Conservation (phyloP, 2,329 filamentous ascomycete genomes). For the Lizonia empirigonia region DNA sequence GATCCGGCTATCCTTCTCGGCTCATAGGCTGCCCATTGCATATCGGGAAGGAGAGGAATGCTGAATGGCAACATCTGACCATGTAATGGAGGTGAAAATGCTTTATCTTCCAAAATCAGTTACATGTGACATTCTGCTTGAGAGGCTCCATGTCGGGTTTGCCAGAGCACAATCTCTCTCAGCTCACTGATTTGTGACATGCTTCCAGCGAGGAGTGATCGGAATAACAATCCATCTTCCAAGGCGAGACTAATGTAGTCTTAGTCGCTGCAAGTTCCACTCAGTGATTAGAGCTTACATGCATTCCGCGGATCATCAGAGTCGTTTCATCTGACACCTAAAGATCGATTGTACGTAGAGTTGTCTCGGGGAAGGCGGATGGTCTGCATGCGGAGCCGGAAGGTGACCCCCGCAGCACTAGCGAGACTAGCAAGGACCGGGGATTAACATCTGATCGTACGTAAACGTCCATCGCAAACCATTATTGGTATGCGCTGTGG, state of each 20-base stretch:
- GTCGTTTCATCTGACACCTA: slow-evolving; percentile 3
- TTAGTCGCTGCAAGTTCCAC: background rate
- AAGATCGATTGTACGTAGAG: background rate
- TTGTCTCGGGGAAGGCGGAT: slow-evolving; percentile 11
- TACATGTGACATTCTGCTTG: no score
- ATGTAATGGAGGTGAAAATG: background rate
- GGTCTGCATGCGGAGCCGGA: slow-evolving; percentile 9
- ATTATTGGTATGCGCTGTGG: background rate
- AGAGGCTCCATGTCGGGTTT: no score
- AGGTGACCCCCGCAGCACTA: slow-evolving; percentile 4
- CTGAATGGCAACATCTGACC: no score
- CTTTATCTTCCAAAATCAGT: background rate
- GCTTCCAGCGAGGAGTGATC: background rate
- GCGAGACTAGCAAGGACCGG: slow-evolving; percentile 9
- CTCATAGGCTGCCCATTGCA: background rate
- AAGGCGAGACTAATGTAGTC: background rate
- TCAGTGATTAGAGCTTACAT: background rate
- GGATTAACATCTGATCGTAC: slow-evolving; percentile 5
- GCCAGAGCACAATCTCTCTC: no score
- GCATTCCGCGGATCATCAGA: background rate
- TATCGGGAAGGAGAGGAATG: no score
- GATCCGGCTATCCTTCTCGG: background rate
- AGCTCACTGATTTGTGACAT: background rate
- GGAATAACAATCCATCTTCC: background rate
- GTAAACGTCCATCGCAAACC: background rate